Conservation (phyloP, 441 rosid genomes). For the Metrosideros polymorpha region DNA sequence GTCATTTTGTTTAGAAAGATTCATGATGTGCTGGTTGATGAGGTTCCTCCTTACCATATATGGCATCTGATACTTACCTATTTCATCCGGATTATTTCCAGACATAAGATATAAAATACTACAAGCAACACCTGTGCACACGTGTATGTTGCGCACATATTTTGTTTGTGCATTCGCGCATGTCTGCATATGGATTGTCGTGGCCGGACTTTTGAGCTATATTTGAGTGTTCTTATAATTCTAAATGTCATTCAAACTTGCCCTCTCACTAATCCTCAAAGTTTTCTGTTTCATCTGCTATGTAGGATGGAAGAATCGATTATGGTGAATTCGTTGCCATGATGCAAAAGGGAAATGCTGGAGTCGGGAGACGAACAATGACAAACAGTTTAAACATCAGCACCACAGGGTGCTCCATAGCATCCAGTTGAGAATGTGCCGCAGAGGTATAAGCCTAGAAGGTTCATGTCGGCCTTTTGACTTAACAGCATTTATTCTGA, state of each 20-base stretch:
- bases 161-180: neutral
- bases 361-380: slow-evolving; percentile 91
- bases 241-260: neutral
- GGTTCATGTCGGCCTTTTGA: neutral
- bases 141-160: neutral
- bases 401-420: slow-evolving; percentile 36
- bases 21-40: neutral
- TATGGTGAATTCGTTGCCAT: slow-evolving; percentile 94
- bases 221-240: neutral
- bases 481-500: neutral
- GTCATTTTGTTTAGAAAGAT: neutral
- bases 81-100: neutral
- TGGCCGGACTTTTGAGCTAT: neutral
- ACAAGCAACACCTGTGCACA: neutral
- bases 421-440: slow-evolving; percentile 2
- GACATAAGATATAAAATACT: neutral
- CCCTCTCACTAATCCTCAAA: neutral
- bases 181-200: neutral
- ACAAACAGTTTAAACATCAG: slow-evolving; percentile 84
- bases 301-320: slow-evolving; percentile 92
- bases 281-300: neutral
- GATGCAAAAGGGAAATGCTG: slow-evolving; percentile 96
- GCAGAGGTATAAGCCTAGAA: slow-evolving; percentile 19
- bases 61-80: neutral
- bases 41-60: neutral